Base-by-base conservation (phyloP, 345 rosid genomes). In the Aquilaria sinensis region DNA sequence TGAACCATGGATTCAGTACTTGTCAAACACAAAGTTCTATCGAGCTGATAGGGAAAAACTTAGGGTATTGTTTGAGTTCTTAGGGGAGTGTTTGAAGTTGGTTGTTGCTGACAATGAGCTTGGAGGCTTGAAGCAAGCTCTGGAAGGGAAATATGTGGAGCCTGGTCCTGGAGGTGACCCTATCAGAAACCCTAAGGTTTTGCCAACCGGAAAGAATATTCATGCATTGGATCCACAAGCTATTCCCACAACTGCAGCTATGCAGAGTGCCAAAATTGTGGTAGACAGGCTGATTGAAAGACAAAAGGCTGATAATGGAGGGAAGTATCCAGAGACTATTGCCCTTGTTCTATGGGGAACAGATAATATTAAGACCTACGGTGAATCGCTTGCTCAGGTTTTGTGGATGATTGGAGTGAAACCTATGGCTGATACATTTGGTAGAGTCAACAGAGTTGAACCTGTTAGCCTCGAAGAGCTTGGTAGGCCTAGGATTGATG, bases 131-230 rank as follows among this genome's bases (percentile, higher is more conserved):
- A 94, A 90, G 77, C 96, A 88, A 81, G 99, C 97, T 57, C 76
- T 94, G 67, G 97, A 86, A 76, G 99, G 99, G 1, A 90, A 90
- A 65, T 94, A 74, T 15, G 97, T 94, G 1, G 91, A 88, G 85
- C 99, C 97, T 5, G 99, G 99, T 65, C 99, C 99, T 0, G 99
- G 99, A 48, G 99, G 99, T 37, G 97, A 94, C 60, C 99, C 99
- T 1, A 94, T 94, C 55, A 88, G 97, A 67, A 94, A 94, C 78
- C 99, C 99, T 0, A 94, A 94, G 71, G 99, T 94, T 61, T 67
- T 94, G 72, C 99, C 99, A 12, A 94, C 99, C 0, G 99, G 99
- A 61, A 94, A 94, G 82, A 94, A 94, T 81, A 94, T 94, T 64
- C 99, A 94, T 47, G 99, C 99, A 5, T 76, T 94, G 72, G 99